A percentile compares a stretch with the other conserved stretches of the same genome.
Conservation (phyloP, 75 land plant species). For the Cunninghamia lanceolata region DNA sequence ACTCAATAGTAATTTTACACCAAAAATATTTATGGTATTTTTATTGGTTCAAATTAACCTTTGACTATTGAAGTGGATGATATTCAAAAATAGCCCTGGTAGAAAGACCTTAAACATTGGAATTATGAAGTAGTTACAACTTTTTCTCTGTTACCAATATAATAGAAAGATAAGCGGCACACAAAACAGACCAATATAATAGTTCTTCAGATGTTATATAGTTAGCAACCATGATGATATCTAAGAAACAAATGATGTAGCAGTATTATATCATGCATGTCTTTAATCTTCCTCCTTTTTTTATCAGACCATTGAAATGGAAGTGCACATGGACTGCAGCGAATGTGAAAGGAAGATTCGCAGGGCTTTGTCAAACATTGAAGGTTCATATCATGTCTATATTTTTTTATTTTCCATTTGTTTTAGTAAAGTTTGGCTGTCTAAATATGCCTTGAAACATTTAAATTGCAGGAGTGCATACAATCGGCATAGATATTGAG, state of each 20-base stretch:
- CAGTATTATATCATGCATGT: neutral
- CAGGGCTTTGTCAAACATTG: neutral
- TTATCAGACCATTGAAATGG: constrained; percentile 8
- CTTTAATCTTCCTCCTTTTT: neutral
- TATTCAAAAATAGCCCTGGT: too few species aligned
- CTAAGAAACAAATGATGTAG: neutral
- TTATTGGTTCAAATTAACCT: too few species aligned
- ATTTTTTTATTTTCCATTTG: neutral
- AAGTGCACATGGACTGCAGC: constrained; percentile 7
- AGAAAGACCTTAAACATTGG: too few species aligned
- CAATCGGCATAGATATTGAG: constrained; percentile 33
- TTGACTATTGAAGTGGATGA: too few species aligned
- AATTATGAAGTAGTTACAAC: too few species aligned
- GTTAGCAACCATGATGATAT: too few species aligned
- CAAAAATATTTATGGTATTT: too few species aligned
- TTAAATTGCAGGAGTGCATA: constrained; percentile 13
- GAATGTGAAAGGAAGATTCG: neutral
- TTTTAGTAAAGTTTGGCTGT: neutral
- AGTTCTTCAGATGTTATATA: too few species aligned
- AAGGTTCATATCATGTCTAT: neutral
- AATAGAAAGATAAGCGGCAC: too few species aligned
- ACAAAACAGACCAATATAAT: too few species aligned
- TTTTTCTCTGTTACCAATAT: too few species aligned
- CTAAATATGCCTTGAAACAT: neutral
- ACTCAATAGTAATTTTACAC: too few species aligned